Percentiles rank a stretch among this genome's conserved stretches.
Conservation (phyloP, 495 filamentous ascomycete species). For the Lophium mytilinum region DNA sequence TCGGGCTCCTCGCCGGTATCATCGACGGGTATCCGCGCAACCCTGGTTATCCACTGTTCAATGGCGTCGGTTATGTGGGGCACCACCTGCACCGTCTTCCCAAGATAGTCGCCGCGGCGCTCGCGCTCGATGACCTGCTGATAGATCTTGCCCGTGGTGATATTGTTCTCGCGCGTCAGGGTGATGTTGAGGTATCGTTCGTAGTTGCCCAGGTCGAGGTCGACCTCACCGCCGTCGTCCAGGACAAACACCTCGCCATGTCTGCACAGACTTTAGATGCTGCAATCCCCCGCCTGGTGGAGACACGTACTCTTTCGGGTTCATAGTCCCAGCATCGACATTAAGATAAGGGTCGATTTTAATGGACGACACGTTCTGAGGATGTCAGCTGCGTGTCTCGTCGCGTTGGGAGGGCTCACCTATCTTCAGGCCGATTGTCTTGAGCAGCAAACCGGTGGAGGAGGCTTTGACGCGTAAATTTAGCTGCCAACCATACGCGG, state of each 20-base stretch:
- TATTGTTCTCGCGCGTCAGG: constrained; percentile 73
- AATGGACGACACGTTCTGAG: constrained; percentile 48
- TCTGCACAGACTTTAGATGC: constrained; percentile 29
- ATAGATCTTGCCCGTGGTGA: constrained; percentile 95
- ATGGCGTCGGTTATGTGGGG: constrained; percentile 87
- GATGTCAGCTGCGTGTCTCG: constrained; percentile 29
- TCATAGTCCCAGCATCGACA: constrained; percentile 78
- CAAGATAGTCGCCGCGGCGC: constrained; percentile 76
- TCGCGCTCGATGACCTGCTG: constrained; percentile 74
- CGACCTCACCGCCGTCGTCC: constrained; percentile 71
- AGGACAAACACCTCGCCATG: constrained; percentile 71
- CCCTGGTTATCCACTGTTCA: constrained; percentile 85
- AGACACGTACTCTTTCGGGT: constrained; percentile 61
- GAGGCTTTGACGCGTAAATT: constrained; percentile 43
- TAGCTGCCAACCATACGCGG: not conserved
- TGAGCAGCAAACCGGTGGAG: constrained; percentile 70
- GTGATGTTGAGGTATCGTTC: constrained; percentile 72
- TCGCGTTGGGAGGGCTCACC: constrained; percentile 22
- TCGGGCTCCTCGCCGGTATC: constrained; percentile 74
- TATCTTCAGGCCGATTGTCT: constrained; percentile 71
- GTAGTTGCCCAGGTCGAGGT: constrained; percentile 95
- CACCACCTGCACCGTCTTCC: constrained; percentile 87
- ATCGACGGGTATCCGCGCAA: constrained; percentile 80
- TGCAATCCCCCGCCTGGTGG: not conserved
- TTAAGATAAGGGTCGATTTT: constrained; percentile 85